These are phyloP conservation scores for Colletotrichum spinosum DNA, from an alignment of 2,329 filamentous ascomycete genomes.

Conservation along the genomic window DNA sequence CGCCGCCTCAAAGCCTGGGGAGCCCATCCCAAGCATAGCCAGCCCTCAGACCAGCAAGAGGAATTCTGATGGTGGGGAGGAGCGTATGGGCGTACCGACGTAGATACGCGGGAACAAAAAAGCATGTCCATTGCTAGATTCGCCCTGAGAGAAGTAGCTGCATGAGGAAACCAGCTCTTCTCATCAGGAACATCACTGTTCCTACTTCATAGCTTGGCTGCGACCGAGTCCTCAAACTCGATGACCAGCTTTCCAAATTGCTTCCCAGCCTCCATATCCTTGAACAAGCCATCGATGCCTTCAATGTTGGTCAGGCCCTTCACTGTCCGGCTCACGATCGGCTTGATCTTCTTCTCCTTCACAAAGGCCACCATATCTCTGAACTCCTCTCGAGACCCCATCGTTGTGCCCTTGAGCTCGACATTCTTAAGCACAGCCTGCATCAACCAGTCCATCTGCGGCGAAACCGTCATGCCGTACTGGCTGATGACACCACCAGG, in stretches of 20 bases:
- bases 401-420: constrained; percentile 86
- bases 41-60: too few relatives aligned
- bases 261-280: constrained; percentile 85
- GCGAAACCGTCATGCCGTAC: constrained; percentile 91
- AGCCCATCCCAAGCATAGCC: too few relatives aligned
- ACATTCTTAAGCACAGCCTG: constrained; percentile 86
- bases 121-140: too few relatives aligned
- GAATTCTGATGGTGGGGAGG: too few relatives aligned
- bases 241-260: constrained; percentile 97
- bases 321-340: constrained; percentile 80
- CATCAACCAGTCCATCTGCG: constrained; percentile 91
- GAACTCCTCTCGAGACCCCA: constrained; percentile 93
- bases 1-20: too few relatives aligned
- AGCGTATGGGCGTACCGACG: too few relatives aligned
- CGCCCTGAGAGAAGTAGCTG: too few relatives aligned
- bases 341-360: constrained; percentile 75
- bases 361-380: constrained; percentile 91
- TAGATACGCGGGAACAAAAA: too few relatives aligned
- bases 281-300: constrained; percentile 85
- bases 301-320: constrained; percentile 79
- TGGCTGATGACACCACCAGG: constrained; percentile 83
- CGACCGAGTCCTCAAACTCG: constrained; percentile 61
- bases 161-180: too few relatives aligned
- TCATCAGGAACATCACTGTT: too few relatives aligned
- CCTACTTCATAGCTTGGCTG: too few relatives aligned